These are phyloP conservation scores for Thozetella sp. DNA, from an alignment of 495 filamentous ascomycete species.

Conservation along the genomic window DNA sequence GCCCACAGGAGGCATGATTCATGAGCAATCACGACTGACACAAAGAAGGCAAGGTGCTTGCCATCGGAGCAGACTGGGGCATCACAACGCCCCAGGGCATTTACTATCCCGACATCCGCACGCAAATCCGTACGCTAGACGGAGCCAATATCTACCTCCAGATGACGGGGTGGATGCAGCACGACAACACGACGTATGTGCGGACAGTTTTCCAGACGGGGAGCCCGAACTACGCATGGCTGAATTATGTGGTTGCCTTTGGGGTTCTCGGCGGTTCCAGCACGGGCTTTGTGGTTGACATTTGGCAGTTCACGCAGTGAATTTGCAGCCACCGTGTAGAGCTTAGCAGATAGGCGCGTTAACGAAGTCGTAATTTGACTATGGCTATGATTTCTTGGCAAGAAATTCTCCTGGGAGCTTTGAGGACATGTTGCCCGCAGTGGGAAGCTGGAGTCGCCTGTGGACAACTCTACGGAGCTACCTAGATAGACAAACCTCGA, in stretches of 20 bases:
- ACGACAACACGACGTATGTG: slow-evolving; percentile 5
- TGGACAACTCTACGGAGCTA: too few species aligned
- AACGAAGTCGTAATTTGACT: too few species aligned
- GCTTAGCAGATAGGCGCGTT: too few species aligned
- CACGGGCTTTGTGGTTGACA: slow-evolving; percentile 13
- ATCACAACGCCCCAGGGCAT: slow-evolving; percentile 6
- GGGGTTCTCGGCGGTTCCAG: slow-evolving; percentile 11
- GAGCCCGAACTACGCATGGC: slow-evolving; percentile 14
- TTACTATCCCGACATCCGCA: slow-evolving; percentile 13
- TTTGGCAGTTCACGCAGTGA: slow-evolving; percentile 17
- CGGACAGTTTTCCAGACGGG: slow-evolving; percentile 15
- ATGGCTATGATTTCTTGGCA: too few species aligned
- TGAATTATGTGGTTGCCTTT: slow-evolving; percentile 17
- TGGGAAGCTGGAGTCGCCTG: too few species aligned
- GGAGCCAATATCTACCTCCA: slow-evolving; percentile 16
- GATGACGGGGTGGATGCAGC: slow-evolving; percentile 11
- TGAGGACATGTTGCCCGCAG: too few species aligned
- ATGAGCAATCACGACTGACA: not conserved
- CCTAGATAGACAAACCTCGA: too few species aligned
- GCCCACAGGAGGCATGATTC: too few species aligned
- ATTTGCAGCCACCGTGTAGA: too few species aligned
- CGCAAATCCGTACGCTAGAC: slow-evolving; percentile 15
- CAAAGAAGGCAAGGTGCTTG: slow-evolving; percentile 13
- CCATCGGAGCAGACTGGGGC: slow-evolving; percentile 16
- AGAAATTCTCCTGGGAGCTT: too few species aligned